These are phyloP conservation scores for Komagataella pseudopastoris DNA, from an alignment of 805 yeast species.

Conservation along the genomic window DNA sequence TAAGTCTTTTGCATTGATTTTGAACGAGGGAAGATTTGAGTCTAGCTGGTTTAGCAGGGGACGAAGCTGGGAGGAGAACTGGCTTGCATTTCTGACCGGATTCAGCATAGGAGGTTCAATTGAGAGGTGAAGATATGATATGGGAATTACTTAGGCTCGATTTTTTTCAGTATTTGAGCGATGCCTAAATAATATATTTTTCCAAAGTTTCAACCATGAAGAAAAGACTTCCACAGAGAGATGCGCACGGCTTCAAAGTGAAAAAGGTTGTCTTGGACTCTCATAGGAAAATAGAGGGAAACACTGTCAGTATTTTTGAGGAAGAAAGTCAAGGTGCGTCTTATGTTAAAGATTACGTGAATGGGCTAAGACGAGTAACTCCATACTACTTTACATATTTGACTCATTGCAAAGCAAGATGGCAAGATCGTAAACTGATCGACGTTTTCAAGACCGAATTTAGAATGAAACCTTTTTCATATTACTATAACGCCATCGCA, in stretches of 20 bases:
- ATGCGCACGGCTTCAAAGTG: conserved; percentile 33
- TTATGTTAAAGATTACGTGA: conserved; percentile 33
- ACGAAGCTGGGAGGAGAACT: background rate
- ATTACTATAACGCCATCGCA: conserved; percentile 41
- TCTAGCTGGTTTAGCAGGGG: conserved; percentile 33
- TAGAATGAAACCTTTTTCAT: conserved; percentile 57
- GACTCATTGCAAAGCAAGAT: conserved; percentile 82
- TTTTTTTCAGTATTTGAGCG: background rate
- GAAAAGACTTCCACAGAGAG: conserved; percentile 12
- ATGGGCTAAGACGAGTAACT: conserved; percentile 52
- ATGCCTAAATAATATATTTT: background rate
- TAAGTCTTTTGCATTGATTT: conserved; percentile 39
- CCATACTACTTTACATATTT: conserved; percentile 86
- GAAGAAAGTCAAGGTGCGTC: conserved; percentile 47
- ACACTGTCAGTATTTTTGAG: conserved; percentile 22
- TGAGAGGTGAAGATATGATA: background rate
- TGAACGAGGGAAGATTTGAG: conserved; percentile 54
- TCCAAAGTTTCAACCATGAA: background rate
- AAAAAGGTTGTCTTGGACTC: conserved; percentile 31
- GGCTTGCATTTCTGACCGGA: background rate
- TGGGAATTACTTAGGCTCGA: background rate
- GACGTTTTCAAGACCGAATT: conserved; percentile 82
- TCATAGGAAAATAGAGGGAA: conserved; percentile 15
- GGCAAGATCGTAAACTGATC: conserved; percentile 73
- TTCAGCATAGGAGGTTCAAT: conserved; percentile 3